Base-by-base conservation (phyloP, 768 basidiomycete genomes). In the Xerocomus potaroensis region DNA sequence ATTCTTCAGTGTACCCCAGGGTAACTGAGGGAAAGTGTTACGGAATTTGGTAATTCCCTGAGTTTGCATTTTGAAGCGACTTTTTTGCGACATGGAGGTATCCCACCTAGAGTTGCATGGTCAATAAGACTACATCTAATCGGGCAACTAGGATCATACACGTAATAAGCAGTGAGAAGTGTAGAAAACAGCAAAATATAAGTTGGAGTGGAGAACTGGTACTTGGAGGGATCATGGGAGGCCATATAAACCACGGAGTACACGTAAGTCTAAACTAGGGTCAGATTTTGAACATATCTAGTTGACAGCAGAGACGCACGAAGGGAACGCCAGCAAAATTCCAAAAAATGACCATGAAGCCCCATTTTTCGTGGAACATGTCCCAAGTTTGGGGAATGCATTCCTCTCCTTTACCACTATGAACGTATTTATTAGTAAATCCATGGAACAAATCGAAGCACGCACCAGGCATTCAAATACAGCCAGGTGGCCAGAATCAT, bases 291-390 rank as follows among this genome's bases (percentile, higher is more conserved):
- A n/a, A 16, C 36, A 1, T 12, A 26, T 21, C 8, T 10, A 18
- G 22, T 45, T 31, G n/a, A n/a, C 5, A 27, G 21, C 8, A 11
- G n/a, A 68, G 19, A 19, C 87, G 53, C 63, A 90, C 88, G 69
- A 94, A 93, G 35, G 89, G 90, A 11, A 92, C 91, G 36, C 92
- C 93, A 3, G 93, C 89, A 57, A 91, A 82, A 63, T 93, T 92
- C 94, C 94, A 96, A 73, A 97, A 97, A 62, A 96, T 96, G 54
- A 97, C 85, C 80, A 97, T 86, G 76, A 94, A 97, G 24, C 94
- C 90, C 89, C 89, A 91, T 78, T 99, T 99, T 63, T 99, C 95
- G 58, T 95, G 91, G 73, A 84, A 96, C 91, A 99, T 99, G 60
- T 97, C 96, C 95, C 96, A 98, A 2, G 92, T 94, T 67, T 95